Evolutionary conservation across 345 rosid species (phyloP).

Genomic region (Citrus inodora): DNA sequence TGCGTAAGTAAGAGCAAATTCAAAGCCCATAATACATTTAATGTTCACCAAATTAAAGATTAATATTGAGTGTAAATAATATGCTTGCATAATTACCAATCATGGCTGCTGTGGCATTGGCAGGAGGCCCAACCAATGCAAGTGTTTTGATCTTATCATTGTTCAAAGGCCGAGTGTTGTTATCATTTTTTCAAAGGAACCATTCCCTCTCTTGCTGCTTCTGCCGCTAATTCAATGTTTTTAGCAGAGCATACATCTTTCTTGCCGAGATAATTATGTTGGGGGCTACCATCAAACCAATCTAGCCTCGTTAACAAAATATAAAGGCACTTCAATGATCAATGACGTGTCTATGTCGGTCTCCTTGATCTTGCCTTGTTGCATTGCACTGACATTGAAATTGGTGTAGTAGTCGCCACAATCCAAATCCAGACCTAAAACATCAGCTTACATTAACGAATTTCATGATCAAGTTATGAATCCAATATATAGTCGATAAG

Average conservation of each 20-base stretch:
- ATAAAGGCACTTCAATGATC: constrained; percentile 26
- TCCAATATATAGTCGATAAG: too few species aligned
- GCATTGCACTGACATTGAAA: constrained; percentile 31
- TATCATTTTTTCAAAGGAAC: constrained; percentile 46
- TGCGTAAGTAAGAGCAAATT: too few species aligned
- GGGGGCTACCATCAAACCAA: constrained; percentile 48
- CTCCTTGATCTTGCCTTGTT: constrained; percentile 35
- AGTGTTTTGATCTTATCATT: constrained; percentile 7
- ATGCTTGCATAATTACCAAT: constrained; percentile 59
- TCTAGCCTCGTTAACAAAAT: constrained; percentile 62
- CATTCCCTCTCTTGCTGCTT: constrained; percentile 59
- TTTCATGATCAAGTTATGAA: too few species aligned
- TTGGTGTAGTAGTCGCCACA: constrained; percentile 45
- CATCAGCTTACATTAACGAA: too few species aligned
- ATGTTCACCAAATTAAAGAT: too few species aligned
- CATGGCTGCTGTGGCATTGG: constrained; percentile 48
- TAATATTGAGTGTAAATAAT: too few species aligned
- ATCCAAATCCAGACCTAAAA: constrained; percentile 49
- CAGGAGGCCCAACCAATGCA: constrained; percentile 50
- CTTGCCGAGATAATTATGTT: constrained; percentile 27
- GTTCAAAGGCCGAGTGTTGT: constrained; percentile 28
- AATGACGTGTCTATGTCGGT: constrained; percentile 30
- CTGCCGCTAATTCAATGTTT: constrained; percentile 40
- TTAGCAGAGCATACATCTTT: constrained; percentile 28
- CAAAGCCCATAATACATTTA: too few species aligned